Evolutionary conservation across 176 grass and related monocot genomes (phyloP).

Genomic region (Carex cristatella): DNA sequence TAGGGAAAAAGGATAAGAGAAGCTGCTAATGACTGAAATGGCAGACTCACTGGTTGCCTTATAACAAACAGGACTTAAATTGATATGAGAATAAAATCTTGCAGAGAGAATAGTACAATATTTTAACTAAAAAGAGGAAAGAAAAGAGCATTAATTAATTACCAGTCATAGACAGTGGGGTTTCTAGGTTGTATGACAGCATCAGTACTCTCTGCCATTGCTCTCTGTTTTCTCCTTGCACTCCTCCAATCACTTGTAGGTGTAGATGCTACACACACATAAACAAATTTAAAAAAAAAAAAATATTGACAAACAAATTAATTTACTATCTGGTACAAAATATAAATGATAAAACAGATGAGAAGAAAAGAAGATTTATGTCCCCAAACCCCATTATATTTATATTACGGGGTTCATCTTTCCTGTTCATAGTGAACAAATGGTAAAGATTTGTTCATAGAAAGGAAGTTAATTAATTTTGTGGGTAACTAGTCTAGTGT

Average conservation of each 20-base stretch:
- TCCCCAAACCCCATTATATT: too few relatives aligned
- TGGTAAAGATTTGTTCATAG: background rate
- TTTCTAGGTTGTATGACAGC: slow-evolving; percentile 43
- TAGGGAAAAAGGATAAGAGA: background rate
- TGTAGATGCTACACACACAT: slow-evolving; percentile 39
- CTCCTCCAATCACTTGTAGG: slow-evolving; percentile 59
- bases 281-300: background rate
- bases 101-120: background rate
- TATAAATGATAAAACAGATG: slow-evolving; percentile 1
- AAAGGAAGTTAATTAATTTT: background rate
- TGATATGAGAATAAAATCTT: background rate
- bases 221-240: slow-evolving; percentile 43
- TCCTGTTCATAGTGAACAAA: background rate
- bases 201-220: slow-evolving; percentile 14
- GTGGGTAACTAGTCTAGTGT: background rate
- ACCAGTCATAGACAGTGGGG: slow-evolving; percentile 93
- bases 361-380: background rate
- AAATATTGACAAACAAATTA: background rate
- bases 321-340: background rate
- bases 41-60: background rate
- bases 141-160: background rate
- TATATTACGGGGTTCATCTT: background rate
- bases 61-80: background rate
- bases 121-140: background rate
- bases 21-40: background rate